Conservation (phyloP, 352 stramenopile species). For the Pythium scleroteichum region DNA sequence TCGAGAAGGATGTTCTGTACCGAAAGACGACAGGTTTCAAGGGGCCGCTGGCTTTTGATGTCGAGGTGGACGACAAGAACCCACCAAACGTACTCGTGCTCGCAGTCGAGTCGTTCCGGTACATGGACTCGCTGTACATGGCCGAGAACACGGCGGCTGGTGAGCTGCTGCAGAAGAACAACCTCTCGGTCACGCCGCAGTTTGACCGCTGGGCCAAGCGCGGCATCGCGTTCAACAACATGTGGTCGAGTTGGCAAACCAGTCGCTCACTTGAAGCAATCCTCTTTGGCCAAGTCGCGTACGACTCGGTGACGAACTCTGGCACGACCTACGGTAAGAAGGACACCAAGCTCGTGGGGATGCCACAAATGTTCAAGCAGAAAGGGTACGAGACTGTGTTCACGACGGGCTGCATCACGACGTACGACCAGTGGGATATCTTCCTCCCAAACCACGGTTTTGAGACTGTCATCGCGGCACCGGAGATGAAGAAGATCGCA, state of each 20-base stretch:
- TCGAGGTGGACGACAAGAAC: constrained; percentile 31
- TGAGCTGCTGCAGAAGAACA: constrained; percentile 18
- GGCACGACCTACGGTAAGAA: constrained; percentile 38
- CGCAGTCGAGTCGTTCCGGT: constrained; percentile 53
- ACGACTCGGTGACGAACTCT: constrained; percentile 38
- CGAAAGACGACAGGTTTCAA: constrained; percentile 38
- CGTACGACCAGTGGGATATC: constrained; percentile 50
- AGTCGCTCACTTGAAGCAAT: constrained; percentile 60
- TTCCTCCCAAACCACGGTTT: constrained; percentile 56
- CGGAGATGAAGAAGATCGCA: constrained; percentile 36
- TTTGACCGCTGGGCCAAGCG: constrained; percentile 54
- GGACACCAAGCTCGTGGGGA: constrained; percentile 32
- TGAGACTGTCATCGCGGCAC: constrained; percentile 35
- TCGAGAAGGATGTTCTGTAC: constrained; percentile 39
- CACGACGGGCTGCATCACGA: constrained; percentile 40
- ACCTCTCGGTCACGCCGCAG: constrained; percentile 47
- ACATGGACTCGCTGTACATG: constrained; percentile 50
- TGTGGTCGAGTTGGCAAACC: constrained; percentile 59
- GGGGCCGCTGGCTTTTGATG: constrained; percentile 41
- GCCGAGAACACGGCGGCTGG: constrained; percentile 31
- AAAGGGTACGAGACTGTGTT: constrained; percentile 55
- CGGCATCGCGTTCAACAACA: constrained; percentile 46
- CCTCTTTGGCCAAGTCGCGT: constrained; percentile 49
- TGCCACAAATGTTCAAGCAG: constrained; percentile 51
- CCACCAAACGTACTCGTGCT: constrained; percentile 53